Evolutionary conservation across 2,329 filamentous ascomycete genomes (phyloP), one percentile per base, ranked within the genome.

Genomic region (Orbilia quercus): DNA sequence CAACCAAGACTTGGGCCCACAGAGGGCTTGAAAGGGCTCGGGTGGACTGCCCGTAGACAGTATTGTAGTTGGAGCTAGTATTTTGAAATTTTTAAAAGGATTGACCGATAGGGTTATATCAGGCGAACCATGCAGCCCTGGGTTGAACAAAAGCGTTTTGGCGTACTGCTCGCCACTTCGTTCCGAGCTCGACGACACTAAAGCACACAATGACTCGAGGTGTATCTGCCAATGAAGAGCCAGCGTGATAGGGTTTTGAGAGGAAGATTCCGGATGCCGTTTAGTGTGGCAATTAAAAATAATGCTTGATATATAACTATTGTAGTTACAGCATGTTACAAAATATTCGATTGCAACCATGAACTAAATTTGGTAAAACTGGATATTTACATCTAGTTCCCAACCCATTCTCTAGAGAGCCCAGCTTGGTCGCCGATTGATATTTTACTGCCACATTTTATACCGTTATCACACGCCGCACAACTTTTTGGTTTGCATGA

Each of bases 21-120:
- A 12, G 23, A 54, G 22, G 28, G 50, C 50, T 54, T 31, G 9
- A 31, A 31, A 31, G n/a, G 28, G 28, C 28, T 31, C 50, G 50
- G 50, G 9, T 54, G 18, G 50, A 25, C 11, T 28, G 23, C 11
- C 45, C 45, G 9, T 6, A 28, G 23, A n/a, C 14, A 28, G 45
- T 7, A 28, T 28, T 50, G 7, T 25, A 20, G 20, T 50, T 50
- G 14, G 50, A 23, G 18, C 34, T 38, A 38, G 31, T 36, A 18
- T 7, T 7, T 7, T 6, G n/a, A 36, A 22, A n/a, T 7, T 5
- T 1, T 7, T 38, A 2, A 9, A 38, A 1, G 11, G 22, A 6
- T 22, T 11, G 50, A 38, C 34, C 18, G 31, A 54, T 12, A 23
- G 31, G 31, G 50, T 22, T 54, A 14, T 22, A 20, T 7, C 16